Evolutionary conservation across 192 early-diverging fungal genomes (phyloP), one percentile per base, ranked within the genome.

Genomic region (Linnemannia hyalina): DNA sequence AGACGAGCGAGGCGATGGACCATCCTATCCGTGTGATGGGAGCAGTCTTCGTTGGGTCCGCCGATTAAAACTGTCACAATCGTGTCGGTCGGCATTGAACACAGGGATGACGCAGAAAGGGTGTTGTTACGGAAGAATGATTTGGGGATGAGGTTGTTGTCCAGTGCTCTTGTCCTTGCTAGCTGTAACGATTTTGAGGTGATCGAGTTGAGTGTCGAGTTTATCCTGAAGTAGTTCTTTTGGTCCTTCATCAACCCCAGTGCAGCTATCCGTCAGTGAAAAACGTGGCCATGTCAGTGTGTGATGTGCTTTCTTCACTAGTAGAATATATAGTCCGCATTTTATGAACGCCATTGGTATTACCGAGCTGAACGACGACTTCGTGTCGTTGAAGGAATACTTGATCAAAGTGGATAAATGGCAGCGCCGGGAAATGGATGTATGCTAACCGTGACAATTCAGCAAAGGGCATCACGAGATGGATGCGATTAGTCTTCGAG

Each of bases 181-280:
- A 77, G 46, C 16, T 55, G 70, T 3, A 86, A 65, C 6, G 80
- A 81, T 65, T 78, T 77, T 0, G 78, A 29, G 8, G 75, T 75
- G 41, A 86, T 86, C 5, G 79, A 70, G 46, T 86, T 86, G 49
- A 86, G 79, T 1, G 84, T 80, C 6, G 84, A 86, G n/a, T 75
- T 73, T 29, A 81, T 63, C 13, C 80, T 42, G 52, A 81, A 86
- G 75, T 86, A 86, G n/a, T 86, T 86, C 26, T 81, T 86, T 47
- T 86, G 84, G 49, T 86, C 84, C 35, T 86, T 86, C 84, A 86
- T 86, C 41, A 78, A 46, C n/a, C 84, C 84, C n/a, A 86, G n/a
- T 23, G 49, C 84, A 60, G 79, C 83, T 85, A 44, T 74, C 15
- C 20, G 4, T 55, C 29, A 78, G 29, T 36, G 18, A 70, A 54